These are phyloP conservation scores for Bonnemaisonia californica DNA, from an alignment of 31 red algal species.

Conservation along the genomic window DNA sequence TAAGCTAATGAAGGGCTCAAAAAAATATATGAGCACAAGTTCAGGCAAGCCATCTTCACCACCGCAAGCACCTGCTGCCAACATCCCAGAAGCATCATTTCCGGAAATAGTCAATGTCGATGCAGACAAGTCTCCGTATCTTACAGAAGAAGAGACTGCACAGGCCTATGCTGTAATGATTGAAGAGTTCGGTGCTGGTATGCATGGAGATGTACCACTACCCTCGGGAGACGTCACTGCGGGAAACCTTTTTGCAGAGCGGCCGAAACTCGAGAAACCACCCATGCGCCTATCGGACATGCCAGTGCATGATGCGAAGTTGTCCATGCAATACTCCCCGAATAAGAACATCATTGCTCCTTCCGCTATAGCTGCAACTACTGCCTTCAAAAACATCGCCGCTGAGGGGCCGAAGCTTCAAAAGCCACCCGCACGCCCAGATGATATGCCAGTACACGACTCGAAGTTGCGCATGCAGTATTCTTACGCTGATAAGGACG, in stretches of 20 bases:
- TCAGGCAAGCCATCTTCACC: not conserved
- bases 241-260: not conserved
- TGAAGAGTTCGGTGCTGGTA: slow-evolving; percentile 47
- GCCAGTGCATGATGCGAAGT: not conserved
- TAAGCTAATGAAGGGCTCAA: slow-evolving; percentile 52
- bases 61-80: not conserved
- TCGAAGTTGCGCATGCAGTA: not conserved
- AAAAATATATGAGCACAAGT: slow-evolving; percentile 26
- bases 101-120: not conserved
- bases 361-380: not conserved
- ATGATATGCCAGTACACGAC: not conserved
- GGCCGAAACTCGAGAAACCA: not conserved
- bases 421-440: not conserved
- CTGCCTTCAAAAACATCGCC: not conserved
- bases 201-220: not conserved
- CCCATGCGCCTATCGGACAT: not conserved
- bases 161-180: slow-evolving; percentile 56
- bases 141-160: not conserved
- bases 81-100: not conserved
- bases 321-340: not conserved
- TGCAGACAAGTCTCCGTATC: not conserved
- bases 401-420: not conserved
- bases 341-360: not conserved
- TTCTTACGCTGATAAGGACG: not conserved
- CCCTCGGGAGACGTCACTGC: not conserved